Evolutionary conservation across 192 early-diverging fungal genomes (phyloP).

Genomic region (Umbelopsis sp.): DNA sequence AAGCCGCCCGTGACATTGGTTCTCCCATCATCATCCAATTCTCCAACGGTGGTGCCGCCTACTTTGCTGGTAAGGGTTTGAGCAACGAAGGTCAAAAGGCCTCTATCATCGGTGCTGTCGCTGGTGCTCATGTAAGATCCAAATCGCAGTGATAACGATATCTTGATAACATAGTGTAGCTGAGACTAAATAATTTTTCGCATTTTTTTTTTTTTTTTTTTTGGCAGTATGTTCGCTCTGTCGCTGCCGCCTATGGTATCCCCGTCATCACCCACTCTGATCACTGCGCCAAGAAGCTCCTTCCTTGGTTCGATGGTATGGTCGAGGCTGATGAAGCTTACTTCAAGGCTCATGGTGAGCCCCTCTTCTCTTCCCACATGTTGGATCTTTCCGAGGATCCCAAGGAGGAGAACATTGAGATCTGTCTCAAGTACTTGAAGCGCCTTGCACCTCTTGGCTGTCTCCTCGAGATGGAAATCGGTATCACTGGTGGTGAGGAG

Average conservation of each 20-base stretch:
- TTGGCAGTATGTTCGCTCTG: constrained; percentile 31
- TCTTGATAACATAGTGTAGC: constrained; percentile 5
- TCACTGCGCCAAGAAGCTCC: constrained; percentile 96
- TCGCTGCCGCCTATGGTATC: constrained; percentile 37
- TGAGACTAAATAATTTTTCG: constrained; percentile 24
- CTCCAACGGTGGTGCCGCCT: constrained; percentile 91
- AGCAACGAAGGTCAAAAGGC: constrained; percentile 87
- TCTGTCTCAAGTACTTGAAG: constrained; percentile 83
- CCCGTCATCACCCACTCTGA: constrained; percentile 85
- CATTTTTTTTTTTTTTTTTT: constrained; percentile 22
- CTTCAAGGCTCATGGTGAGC: constrained; percentile 91
- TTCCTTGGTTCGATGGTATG: constrained; percentile 99
- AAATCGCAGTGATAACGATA: constrained; percentile 12
- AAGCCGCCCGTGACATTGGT: constrained; percentile 91
- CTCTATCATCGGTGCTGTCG: constrained; percentile 85
- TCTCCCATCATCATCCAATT: constrained; percentile 95
- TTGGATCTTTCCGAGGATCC: constrained; percentile 90
- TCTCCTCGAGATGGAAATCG: constrained; percentile 96
- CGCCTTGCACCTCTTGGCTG: constrained; percentile 83
- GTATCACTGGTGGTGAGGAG: constrained; percentile 96
- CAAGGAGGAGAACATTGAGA: constrained; percentile 91
- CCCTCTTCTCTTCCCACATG: constrained; percentile 98
- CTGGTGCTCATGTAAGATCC: constrained; percentile 84
- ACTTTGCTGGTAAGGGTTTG: constrained; percentile 92
- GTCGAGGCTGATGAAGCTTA: constrained; percentile 91